phyloP scores from a whole-genome alignment of 2,329 filamentous ascomycete species.

The Tolypocladium endophyticum region DNA sequence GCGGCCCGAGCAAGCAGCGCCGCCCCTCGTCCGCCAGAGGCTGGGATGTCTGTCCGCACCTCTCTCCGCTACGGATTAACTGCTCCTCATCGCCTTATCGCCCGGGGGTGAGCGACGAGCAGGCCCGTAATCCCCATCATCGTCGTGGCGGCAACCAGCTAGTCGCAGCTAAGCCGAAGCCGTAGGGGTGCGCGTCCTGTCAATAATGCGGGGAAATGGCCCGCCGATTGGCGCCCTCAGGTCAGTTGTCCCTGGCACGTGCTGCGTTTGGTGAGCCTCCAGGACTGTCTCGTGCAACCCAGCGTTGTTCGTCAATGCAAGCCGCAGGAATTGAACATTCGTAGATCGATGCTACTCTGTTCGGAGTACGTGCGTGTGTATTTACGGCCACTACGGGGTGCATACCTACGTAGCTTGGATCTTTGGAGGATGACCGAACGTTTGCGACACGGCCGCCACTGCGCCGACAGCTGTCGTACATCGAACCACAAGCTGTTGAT shows the following conservation, averaged over 20 bases:
- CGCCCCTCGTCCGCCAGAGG: not conserved
- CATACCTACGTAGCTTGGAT: too few species aligned
- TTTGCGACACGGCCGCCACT: not conserved
- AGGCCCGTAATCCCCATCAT: not conserved
- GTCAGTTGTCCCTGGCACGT: slow-evolving; percentile 2
- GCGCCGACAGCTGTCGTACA: too few species aligned
- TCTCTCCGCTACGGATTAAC: not conserved
- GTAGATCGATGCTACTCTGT: not conserved
- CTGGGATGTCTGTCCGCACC: not conserved
- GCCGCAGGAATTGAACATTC: not conserved
- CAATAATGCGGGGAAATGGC: not conserved
- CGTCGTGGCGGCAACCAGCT: not conserved
- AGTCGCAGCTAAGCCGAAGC: not conserved
- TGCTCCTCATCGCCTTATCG: not conserved
- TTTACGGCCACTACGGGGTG: too few species aligned
- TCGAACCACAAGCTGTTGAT: not conserved
- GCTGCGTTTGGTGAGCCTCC: not conserved
- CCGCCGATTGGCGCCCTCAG: not conserved
- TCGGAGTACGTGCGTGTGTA: not conserved
- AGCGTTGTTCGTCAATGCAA: not conserved
- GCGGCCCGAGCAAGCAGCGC: not conserved
- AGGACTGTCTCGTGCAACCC: not conserved
- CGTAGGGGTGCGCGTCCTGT: not conserved
- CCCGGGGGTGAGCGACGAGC: not conserved
- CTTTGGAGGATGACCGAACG: not conserved